Evolutionary conservation across 495 filamentous ascomycete species (phyloP), one percentile per base, ranked within the genome.

Genomic region (Cryomyces minteri): DNA sequence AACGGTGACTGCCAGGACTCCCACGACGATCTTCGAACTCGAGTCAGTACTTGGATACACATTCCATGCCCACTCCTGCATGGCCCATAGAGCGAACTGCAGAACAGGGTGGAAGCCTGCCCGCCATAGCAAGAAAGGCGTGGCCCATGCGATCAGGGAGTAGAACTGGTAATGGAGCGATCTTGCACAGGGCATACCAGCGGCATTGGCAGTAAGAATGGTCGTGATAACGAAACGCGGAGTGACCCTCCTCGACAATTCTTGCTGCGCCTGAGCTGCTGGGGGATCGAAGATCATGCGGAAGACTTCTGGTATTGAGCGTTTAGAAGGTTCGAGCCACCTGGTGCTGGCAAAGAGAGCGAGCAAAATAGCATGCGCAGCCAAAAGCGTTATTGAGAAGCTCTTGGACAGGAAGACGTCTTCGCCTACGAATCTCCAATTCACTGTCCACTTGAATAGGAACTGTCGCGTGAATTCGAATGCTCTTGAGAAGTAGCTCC

Each of bases 111-210:
- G 80, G 48, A 82, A 52, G 4, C 80, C 79, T 46, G 77, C 76
- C 46, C 75, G 75, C 86, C 88, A 96, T 41, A 95, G 71, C 18
- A 98, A 72, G 59, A 84, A 94, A 0, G 90, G 90, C 5, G 86
- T 86, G 9, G 83, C 75, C 86, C 86, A 94, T 40, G 84, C 80
- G 39, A 94, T 70, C 68, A 88, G 94, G 42, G 84, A 73, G 66
- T 88, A 96, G 67, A 98, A 98, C 57, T 98, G 90, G 62, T 95
- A 98, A 65, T 98, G 90, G 44, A 98, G 68, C 25, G 79, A 85
- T 44, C 90, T 71, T 10, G 90, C 90, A 56, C 87, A 95, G 33
- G 95, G 73, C 64, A 94, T 72, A 34, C 90, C 90, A 53, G 94
- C 76, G 32, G 73, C 68, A 48, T 90, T 82, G 36, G 86, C 80